These are phyloP conservation scores for Mortierella sp. DNA, from an alignment of 371 early-diverging fungal genomes.

Conservation along the genomic window DNA sequence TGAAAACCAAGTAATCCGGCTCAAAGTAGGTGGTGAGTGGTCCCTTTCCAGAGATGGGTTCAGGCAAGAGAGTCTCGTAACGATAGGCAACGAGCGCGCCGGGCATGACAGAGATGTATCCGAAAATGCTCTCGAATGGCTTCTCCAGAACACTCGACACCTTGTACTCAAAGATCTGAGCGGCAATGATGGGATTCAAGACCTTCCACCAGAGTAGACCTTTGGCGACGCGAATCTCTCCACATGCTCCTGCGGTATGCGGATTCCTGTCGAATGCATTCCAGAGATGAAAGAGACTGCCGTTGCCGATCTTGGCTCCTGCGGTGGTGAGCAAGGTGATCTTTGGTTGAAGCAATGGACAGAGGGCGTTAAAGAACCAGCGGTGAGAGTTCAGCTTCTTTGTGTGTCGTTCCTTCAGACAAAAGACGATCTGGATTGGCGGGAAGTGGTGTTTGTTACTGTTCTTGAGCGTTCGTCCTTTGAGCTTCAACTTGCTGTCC, in stretches of 20 bases:
- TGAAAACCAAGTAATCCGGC: conserved; percentile 84
- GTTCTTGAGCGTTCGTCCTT: conserved; percentile 62
- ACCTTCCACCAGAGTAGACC: conserved; percentile 78
- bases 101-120: conserved; percentile 91
- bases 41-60: conserved; percentile 60
- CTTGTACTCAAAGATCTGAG: conserved; percentile 95
- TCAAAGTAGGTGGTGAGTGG: conserved; percentile 88
- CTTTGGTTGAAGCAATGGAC: conserved; percentile 84
- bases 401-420: conserved; percentile 90
- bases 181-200: conserved; percentile 90
- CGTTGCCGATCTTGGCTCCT: conserved; percentile 88
- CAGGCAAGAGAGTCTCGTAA: conserved; percentile 78
- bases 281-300: conserved; percentile 92
- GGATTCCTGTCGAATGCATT: conserved; percentile 90
- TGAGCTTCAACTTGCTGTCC: conserved; percentile 72
- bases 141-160: conserved; percentile 95
- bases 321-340: conserved; percentile 94
- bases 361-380: conserved; percentile 96
- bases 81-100: conserved; percentile 94
- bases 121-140: conserved; percentile 91
- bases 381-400: conserved; percentile 97
- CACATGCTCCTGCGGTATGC: conserved; percentile 94
- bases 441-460: conserved; percentile 76
- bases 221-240: conserved; percentile 93
- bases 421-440: conserved; percentile 92